Percentiles rank a stretch among this genome's conserved stretches.
These are phyloP conservation scores for Spergularia bocconei DNA, from an alignment of 148 eudicot species.

Conservation along the genomic window DNA sequence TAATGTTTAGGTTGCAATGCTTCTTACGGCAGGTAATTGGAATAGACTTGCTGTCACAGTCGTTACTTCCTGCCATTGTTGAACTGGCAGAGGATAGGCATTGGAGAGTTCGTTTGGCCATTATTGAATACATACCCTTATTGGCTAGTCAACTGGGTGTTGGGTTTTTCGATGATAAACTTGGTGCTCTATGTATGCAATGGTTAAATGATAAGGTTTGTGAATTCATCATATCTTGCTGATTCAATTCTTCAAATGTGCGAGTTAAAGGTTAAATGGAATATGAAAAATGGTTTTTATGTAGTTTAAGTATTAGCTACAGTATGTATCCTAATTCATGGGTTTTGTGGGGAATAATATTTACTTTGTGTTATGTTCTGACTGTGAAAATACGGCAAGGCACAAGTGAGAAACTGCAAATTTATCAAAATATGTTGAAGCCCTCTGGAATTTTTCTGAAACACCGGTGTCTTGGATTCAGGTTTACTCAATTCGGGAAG, in stretches of 20 bases:
- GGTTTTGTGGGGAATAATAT: background rate
- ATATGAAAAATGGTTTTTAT: background rate
- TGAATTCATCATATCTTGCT: background rate
- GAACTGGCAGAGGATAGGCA: constrained; percentile 97
- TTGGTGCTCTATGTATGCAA: constrained; percentile 91
- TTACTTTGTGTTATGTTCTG: background rate
- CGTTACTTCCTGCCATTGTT: constrained; percentile 93
- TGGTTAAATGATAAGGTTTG: constrained; percentile 92
- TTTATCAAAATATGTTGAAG: background rate
- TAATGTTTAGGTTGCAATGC: constrained; percentile 13
- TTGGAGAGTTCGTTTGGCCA: constrained; percentile 93
- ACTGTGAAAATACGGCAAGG: background rate
- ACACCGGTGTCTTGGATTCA: constrained; percentile 17
- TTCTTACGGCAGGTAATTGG: constrained; percentile 79
- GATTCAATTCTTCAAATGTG: background rate
- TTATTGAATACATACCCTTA: constrained; percentile 92
- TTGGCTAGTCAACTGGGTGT: constrained; percentile 97
- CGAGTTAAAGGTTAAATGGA: background rate
- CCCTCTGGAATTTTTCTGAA: background rate
- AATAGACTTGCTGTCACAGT: constrained; percentile 88
- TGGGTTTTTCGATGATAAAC: constrained; percentile 95
- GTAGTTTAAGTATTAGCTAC: background rate
- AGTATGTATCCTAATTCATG: background rate
- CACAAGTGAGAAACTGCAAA: background rate
- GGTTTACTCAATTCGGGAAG: constrained; percentile 95